Evolutionary conservation across 306 rosid genomes (phyloP), one percentile per base, ranked within the genome.

Genomic region (Dryas drummondii): DNA sequence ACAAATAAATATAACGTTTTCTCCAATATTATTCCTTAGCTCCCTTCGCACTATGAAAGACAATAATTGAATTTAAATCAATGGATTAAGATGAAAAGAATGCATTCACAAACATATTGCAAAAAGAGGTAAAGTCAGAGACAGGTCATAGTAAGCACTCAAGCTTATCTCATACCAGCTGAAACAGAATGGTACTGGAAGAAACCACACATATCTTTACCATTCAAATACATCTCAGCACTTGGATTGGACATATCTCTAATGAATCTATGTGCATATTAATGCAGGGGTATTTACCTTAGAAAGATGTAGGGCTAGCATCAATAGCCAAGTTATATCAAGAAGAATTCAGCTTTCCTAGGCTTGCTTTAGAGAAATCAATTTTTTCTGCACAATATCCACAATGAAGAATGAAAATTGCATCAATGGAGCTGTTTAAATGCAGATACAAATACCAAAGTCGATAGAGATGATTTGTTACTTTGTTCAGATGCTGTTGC

Each of bases 401-500:
- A 57, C 42, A 73, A 78, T 70, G 6, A 9, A 22, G n/a, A 48
- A 54, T 10, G 54, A 63, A 32, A 56, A 56, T 66, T 65, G 41
- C 40, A 82, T 40, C 54, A 79, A 48, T 22, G 48, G 49, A 54
- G 71, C 9, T 9, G 14, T 45, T 19, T 60, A 4, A 55, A 53
- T 4, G 12, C 19, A 66, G 8, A 68, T 41, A 59, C 22, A 26
- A 32, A 9, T 6, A 27, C 15, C 7, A 1, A 26, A 72, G 45
- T 45, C 2, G 42, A 70, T 62, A 55, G 76, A 44, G 63, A 74
- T 27, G 22, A 42, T 27, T 56, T 78, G 82, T 77, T 86, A 89
- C 97, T 89, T 83, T 86, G 91, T 78, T 89, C 91, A 58, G 79
- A 84, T 42, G 86, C 50, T 2, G 77, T 76, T 84, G 98, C 93